Percentiles rank a stretch among this genome's conserved stretches.
phyloP scores from a whole-genome alignment of 2,329 filamentous ascomycete genomes.

The Colletotrichum spinosum region DNA sequence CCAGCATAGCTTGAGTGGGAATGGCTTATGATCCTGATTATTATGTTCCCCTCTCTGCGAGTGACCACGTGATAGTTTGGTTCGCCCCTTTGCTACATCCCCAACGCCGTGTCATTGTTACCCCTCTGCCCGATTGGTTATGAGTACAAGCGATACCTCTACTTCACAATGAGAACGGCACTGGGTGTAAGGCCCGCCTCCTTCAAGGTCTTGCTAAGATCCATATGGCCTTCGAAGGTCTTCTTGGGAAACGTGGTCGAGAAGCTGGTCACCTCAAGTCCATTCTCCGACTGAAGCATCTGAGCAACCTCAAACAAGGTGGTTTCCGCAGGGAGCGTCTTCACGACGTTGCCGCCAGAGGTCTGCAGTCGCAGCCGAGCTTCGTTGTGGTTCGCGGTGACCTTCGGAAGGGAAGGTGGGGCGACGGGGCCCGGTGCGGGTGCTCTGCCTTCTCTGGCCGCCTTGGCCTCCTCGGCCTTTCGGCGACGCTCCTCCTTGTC shows the following conservation, averaged over 20 bases:
- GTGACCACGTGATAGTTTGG: slow-evolving; percentile 8
- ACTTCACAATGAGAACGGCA: slow-evolving; percentile 84
- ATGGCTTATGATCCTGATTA: slow-evolving; percentile 33
- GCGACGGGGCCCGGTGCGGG: slow-evolving; percentile 59
- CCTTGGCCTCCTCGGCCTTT: slow-evolving; percentile 88
- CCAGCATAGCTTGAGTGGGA: slow-evolving; percentile 33
- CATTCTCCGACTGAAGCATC: slow-evolving; percentile 77
- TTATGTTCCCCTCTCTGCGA: background rate
- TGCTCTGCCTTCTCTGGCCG: slow-evolving; percentile 81
- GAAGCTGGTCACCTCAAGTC: slow-evolving; percentile 79
- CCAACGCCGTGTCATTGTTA: slow-evolving; percentile 25
- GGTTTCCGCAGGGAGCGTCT: slow-evolving; percentile 88
- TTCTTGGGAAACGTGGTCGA: slow-evolving; percentile 90
- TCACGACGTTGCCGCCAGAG: slow-evolving; percentile 79
- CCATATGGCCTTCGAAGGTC: slow-evolving; percentile 74
- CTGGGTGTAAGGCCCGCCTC: slow-evolving; percentile 92
- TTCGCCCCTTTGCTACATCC: slow-evolving; percentile 8
- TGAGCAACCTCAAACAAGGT: slow-evolving; percentile 94
- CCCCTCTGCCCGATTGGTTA: background rate
- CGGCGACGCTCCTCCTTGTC: slow-evolving; percentile 90
- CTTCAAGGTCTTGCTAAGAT: slow-evolving; percentile 91
- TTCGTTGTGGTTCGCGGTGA: slow-evolving; percentile 80
- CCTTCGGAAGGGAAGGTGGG: slow-evolving; percentile 64
- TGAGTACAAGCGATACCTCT: slow-evolving; percentile 38
- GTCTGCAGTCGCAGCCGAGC: slow-evolving; percentile 87